phyloP scores from a whole-genome alignment of 805 yeast genomes.

The Ogataea minuta region DNA sequence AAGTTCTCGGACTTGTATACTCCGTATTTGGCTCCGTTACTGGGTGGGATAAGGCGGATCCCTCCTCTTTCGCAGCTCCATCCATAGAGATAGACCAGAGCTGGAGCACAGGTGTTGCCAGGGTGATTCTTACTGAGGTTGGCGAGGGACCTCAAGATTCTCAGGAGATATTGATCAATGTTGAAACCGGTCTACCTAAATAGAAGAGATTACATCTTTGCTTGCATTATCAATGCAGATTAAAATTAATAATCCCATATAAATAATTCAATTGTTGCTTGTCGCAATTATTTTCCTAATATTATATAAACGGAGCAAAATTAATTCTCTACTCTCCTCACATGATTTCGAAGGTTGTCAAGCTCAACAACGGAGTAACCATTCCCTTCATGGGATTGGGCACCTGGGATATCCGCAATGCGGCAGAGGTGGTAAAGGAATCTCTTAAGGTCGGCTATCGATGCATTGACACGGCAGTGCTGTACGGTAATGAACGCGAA shows the following conservation, averaged over 20 bases:
- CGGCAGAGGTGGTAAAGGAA: constrained; percentile 40
- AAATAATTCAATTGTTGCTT: constrained; percentile 1
- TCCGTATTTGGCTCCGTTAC: constrained; percentile 53
- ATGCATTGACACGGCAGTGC: constrained; percentile 47
- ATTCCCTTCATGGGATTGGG: constrained; percentile 54
- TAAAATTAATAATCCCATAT: not conserved
- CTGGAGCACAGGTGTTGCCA: constrained; percentile 61
- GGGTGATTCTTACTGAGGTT: constrained; percentile 78
- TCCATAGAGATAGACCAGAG: constrained; percentile 29
- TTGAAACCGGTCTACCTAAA: constrained; percentile 60
- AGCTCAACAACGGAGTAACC: constrained; percentile 50
- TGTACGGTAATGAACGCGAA: constrained; percentile 47
- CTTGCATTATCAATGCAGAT: not conserved
- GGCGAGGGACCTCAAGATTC: constrained; percentile 84
- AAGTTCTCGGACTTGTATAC: constrained; percentile 68
- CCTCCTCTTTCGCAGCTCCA: constrained; percentile 17
- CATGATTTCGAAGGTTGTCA: constrained; percentile 28
- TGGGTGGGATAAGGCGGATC: constrained; percentile 60
- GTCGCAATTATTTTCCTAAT: not conserved
- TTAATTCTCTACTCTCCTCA: not conserved
- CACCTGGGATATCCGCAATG: constrained; percentile 42
- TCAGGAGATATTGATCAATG: constrained; percentile 53
- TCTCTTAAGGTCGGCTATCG: constrained; percentile 46
- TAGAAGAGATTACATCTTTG: constrained; percentile 7
- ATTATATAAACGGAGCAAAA: not conserved